A percentile compares a stretch with the other conserved stretches of the same genome.
phyloP scores from a whole-genome alignment of 257 asterid genomes.

The Solanum pimpinellifolium region DNA sequence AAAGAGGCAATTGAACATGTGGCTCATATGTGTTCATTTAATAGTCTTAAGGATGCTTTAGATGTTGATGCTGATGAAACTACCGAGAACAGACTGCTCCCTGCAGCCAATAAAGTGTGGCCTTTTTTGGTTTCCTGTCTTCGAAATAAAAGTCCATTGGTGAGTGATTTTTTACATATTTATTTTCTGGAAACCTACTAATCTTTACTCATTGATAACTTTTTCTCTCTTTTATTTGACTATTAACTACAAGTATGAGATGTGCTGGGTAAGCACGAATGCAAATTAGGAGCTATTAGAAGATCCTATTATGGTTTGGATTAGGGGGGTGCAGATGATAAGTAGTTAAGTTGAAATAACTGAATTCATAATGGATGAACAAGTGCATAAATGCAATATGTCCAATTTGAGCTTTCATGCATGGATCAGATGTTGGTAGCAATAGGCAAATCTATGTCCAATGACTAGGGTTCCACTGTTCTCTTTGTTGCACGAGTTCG shows the following conservation, averaged over 20 bases:
- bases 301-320: background rate
- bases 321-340: background rate
- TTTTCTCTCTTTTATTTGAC: background rate
- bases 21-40: constrained; percentile 30
- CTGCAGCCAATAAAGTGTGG: constrained; percentile 96
- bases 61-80: constrained; percentile 68
- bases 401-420: background rate
- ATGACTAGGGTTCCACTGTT: background rate
- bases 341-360: background rate
- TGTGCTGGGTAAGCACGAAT: background rate
- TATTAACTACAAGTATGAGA: background rate
- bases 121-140: constrained; percentile 78
- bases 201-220: background rate
- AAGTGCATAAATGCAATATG: background rate
- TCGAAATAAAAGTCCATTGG: constrained; percentile 66
- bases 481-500: background rate
- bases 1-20: constrained; percentile 52
- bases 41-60: constrained; percentile 54
- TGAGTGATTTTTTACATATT: constrained; percentile 18
- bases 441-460: background rate
- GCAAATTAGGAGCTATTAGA: background rate
- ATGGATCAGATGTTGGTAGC: background rate
- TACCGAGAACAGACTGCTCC: constrained; percentile 74
- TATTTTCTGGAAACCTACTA: background rate
- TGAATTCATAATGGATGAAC: background rate